Evolutionary conservation across 306 rosid species (phyloP).

Genomic region (Cicer chorassanicum): DNA sequence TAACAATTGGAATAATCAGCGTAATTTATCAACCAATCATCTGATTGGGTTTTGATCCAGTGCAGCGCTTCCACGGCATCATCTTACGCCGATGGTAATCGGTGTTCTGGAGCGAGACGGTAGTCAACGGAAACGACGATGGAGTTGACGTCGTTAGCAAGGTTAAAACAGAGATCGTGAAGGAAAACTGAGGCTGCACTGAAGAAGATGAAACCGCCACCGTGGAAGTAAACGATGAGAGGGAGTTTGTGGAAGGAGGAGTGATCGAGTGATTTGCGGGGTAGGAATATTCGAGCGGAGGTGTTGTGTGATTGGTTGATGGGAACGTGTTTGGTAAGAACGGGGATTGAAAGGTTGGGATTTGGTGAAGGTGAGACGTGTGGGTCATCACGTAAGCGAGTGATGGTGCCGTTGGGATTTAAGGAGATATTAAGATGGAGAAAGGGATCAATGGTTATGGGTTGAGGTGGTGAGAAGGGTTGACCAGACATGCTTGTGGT

Average conservation of each 20-base stretch:
- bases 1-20: conserved; percentile 54
- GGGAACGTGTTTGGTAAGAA: conserved; percentile 54
- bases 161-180: conserved; percentile 45
- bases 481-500: background rate
- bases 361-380: conserved; percentile 39
- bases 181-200: conserved; percentile 48
- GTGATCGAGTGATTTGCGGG: conserved; percentile 42
- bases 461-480: background rate
- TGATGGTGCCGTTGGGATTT: conserved; percentile 50
- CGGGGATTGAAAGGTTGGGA: conserved; percentile 32
- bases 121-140: conserved; percentile 56
- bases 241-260: conserved; percentile 42
- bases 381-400: conserved; percentile 40
- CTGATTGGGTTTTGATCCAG: conserved; percentile 45
- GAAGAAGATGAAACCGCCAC: conserved; percentile 57
- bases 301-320: conserved; percentile 55
- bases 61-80: conserved; percentile 62
- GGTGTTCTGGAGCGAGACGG: conserved; percentile 61
- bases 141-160: conserved; percentile 45
- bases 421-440: conserved; percentile 37
- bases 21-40: conserved; percentile 51
- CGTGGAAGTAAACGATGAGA: conserved; percentile 58
- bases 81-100: conserved; percentile 57
- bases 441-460: conserved; percentile 44
- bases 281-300: conserved; percentile 50